These are phyloP conservation scores for Tardiomyces depauwii DNA, from an alignment of 1,139 yeast species.

Conservation along the genomic window DNA sequence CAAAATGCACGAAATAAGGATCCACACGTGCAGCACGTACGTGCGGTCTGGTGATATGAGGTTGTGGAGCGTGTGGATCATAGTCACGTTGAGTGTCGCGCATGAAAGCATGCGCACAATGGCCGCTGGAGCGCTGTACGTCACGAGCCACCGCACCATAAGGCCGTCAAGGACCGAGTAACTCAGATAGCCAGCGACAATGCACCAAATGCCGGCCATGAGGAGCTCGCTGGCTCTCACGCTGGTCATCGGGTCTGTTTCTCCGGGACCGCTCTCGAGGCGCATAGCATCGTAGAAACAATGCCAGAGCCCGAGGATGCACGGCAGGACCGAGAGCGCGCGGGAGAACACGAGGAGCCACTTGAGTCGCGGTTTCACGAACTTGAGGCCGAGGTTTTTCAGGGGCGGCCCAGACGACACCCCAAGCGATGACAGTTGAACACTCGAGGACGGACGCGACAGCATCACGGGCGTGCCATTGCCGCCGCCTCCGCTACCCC, in stretches of 20 bases:
- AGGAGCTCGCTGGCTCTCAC: slow-evolving; percentile 29
- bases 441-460: not conserved
- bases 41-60: slow-evolving; percentile 38
- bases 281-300: slow-evolving; percentile 41
- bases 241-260: slow-evolving; percentile 12
- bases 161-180: slow-evolving; percentile 80
- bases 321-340: slow-evolving; percentile 50
- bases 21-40: slow-evolving; percentile 84
- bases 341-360: slow-evolving; percentile 38
- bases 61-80: slow-evolving; percentile 51
- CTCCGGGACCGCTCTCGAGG: slow-evolving; percentile 17
- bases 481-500: not conserved
- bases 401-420: slow-evolving; percentile 20
- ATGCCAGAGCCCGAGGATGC: slow-evolving; percentile 44
- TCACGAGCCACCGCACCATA: slow-evolving; percentile 86
- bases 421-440: too few relatives aligned
- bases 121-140: slow-evolving; percentile 80
- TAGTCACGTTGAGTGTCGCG: slow-evolving; percentile 60
- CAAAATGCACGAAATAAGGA: slow-evolving; percentile 70
- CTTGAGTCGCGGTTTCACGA: slow-evolving; percentile 67
- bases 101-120: slow-evolving; percentile 75
- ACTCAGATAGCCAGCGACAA: slow-evolving; percentile 76
- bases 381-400: slow-evolving; percentile 51
- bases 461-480: not conserved
- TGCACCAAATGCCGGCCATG: slow-evolving; percentile 36